Percentiles rank a stretch among this genome's conserved stretches.
phyloP scores from a whole-genome alignment of 331 rosid genomes.

The Malus hybrid region DNA sequence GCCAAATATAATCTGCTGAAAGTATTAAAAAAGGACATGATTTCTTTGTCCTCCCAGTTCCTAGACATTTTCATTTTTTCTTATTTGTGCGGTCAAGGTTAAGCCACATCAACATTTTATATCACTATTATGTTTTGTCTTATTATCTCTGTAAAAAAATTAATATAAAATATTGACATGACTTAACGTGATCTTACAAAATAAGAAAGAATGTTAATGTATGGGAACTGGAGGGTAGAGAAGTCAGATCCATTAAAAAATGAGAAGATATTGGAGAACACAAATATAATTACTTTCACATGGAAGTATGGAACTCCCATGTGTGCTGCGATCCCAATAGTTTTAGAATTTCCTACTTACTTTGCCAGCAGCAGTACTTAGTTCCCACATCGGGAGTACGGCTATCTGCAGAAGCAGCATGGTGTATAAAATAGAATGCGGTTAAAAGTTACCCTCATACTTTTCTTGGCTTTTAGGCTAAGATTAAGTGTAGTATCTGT shows the following conservation, averaged over 20 bases:
- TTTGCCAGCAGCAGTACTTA: too few species aligned
- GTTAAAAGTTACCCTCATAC: accelerated
- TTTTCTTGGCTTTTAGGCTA: background rate
- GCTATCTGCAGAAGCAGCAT: background rate
- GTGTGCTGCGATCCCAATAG: background rate
- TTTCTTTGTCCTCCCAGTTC: too few species aligned
- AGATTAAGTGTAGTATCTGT: background rate
- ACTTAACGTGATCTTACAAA: too few species aligned
- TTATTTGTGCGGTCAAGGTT: too few species aligned
- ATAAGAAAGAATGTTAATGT: too few species aligned
- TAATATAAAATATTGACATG: too few species aligned
- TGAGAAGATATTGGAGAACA: background rate
- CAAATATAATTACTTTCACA: background rate
- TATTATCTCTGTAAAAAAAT: too few species aligned
- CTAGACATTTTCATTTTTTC: too few species aligned
- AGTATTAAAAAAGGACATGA: background rate
- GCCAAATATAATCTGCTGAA: background rate
- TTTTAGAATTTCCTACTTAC: background rate
- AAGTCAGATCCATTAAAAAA: too few species aligned
- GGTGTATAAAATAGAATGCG: background rate
- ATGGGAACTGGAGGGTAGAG: too few species aligned
- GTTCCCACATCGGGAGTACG: background rate
- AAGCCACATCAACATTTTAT: too few species aligned
- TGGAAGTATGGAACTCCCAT: background rate
- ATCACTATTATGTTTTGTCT: too few species aligned